A percentile compares a stretch with the other conserved stretches of the same genome.
These are phyloP conservation scores for Litchi chinensis DNA, from an alignment of 345 rosid species.

Conservation along the genomic window DNA sequence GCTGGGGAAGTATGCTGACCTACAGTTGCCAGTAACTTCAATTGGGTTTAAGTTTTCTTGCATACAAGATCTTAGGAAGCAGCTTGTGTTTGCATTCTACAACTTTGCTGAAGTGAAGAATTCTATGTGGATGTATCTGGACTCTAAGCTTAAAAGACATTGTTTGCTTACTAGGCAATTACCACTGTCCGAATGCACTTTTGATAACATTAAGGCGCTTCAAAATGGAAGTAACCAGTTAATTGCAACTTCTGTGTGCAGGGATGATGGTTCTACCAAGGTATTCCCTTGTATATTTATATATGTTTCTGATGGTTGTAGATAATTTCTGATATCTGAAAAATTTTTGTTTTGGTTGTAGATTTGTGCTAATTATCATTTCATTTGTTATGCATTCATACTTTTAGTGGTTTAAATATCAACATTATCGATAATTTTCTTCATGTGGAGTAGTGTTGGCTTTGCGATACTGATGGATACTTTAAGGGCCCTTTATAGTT, in stretches of 20 bases:
- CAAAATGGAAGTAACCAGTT: slow-evolving; percentile 47
- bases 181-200: slow-evolving; percentile 67
- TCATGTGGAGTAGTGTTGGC: background rate
- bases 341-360: background rate
- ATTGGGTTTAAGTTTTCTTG: slow-evolving; percentile 68
- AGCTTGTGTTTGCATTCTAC: slow-evolving; percentile 63
- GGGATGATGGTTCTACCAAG: slow-evolving; percentile 30
- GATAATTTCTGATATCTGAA: background rate
- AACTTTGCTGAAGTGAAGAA: slow-evolving; percentile 56
- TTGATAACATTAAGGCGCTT: slow-evolving; percentile 55
- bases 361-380: background rate
- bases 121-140: slow-evolving; percentile 66
- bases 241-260: slow-evolving; percentile 29
- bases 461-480: background rate
- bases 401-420: background rate
- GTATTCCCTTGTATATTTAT: slow-evolving; percentile 28
- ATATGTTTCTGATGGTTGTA: slow-evolving; percentile 8
- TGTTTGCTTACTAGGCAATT: slow-evolving; percentile 58
- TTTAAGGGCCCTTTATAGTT: background rate
- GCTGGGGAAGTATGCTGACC: slow-evolving; percentile 47
- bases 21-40: slow-evolving; percentile 68
- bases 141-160: slow-evolving; percentile 50
- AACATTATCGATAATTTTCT: background rate
- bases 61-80: slow-evolving; percentile 52
- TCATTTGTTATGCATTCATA: background rate